These are phyloP conservation scores for Funneliformis mosseae DNA, from an alignment of 192 early-diverging fungal species.

Conservation along the genomic window DNA sequence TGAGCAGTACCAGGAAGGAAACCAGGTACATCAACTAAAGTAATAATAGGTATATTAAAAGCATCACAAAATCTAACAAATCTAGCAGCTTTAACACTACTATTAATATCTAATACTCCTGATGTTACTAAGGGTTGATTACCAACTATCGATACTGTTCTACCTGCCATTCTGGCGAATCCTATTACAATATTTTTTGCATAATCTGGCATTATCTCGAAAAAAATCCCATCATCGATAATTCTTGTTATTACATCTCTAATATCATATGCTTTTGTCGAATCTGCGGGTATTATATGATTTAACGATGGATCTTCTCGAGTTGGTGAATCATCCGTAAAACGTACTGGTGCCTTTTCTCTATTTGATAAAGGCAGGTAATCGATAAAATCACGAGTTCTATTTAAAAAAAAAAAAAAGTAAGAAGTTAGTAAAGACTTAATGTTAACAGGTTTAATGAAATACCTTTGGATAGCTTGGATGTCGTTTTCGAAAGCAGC, in stretches of 20 bases:
- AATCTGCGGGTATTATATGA: conserved; percentile 86
- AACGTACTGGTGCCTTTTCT: conserved; percentile 62
- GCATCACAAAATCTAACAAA: conserved; percentile 97
- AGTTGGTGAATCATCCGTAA: conserved; percentile 63
- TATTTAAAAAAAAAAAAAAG: conserved; percentile 25
- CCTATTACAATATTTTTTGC: conserved; percentile 93
- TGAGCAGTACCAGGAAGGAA: conserved; percentile 94
- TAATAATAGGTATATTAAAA: conserved; percentile 92
- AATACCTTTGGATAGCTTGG: conserved; percentile 74
- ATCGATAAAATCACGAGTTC: conserved; percentile 82
- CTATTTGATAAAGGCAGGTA: conserved; percentile 88
- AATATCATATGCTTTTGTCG: conserved; percentile 94
- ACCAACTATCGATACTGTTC: conserved; percentile 85
- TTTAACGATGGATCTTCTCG: conserved; percentile 81
- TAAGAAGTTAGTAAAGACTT: conserved; percentile 5
- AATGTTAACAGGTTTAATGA: background rate
- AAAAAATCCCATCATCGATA: conserved; percentile 83
- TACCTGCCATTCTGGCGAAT: conserved; percentile 83
- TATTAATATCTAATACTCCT: conserved; percentile 93
- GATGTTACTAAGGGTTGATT: conserved; percentile 97
- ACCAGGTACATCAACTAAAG: conserved; percentile 96
- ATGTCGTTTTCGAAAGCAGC: conserved; percentile 93
- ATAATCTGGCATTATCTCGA: conserved; percentile 90
- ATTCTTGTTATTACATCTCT: conserved; percentile 82
- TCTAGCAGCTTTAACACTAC: conserved; percentile 92